Evolutionary conservation across 2,329 filamentous ascomycete genomes (phyloP).

Genomic region (Sclerotinia trifoliorum): DNA sequence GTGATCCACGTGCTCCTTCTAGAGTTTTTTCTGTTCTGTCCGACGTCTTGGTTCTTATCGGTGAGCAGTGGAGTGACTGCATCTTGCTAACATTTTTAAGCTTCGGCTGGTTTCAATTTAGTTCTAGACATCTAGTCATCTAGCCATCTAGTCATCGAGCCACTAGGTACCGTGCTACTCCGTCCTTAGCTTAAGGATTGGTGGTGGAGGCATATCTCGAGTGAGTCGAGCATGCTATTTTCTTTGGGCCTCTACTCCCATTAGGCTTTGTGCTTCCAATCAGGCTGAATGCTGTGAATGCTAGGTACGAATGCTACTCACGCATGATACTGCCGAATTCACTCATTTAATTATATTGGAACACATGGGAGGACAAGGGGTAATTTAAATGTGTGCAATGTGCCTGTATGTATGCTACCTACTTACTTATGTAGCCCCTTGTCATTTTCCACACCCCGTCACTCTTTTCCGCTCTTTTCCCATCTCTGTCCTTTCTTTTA

Average conservation of each 20-base stretch:
- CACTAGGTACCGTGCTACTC: not conserved
- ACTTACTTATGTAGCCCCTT: slow-evolving; percentile 9
- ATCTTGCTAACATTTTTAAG: not conserved
- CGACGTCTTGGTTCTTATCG: not conserved
- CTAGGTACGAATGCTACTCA: not conserved
- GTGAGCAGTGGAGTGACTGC: slow-evolving; percentile 4
- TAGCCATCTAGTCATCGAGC: not conserved
- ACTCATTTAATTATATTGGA: not conserved
- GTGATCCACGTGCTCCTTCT: slow-evolving; percentile 15
- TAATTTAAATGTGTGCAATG: not conserved
- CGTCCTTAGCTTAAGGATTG: not conserved
- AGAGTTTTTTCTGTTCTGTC: not conserved
- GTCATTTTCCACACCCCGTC: not conserved
- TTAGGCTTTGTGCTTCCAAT: not conserved
- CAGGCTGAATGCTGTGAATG: slow-evolving; percentile 1
- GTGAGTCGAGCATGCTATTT: not conserved
- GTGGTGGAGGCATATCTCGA: not conserved
- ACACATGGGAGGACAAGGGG: not conserved
- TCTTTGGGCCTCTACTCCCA: not conserved
- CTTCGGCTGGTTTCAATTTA: not conserved
- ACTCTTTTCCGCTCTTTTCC: not conserved
- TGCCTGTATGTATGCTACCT: not conserved
- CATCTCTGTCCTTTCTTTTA: not conserved
- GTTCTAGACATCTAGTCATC: not conserved
- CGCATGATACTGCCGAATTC: not conserved